Evolutionary conservation across 352 stramenopile genomes (phyloP).

Genomic region (Saprolegnia diclina): DNA sequence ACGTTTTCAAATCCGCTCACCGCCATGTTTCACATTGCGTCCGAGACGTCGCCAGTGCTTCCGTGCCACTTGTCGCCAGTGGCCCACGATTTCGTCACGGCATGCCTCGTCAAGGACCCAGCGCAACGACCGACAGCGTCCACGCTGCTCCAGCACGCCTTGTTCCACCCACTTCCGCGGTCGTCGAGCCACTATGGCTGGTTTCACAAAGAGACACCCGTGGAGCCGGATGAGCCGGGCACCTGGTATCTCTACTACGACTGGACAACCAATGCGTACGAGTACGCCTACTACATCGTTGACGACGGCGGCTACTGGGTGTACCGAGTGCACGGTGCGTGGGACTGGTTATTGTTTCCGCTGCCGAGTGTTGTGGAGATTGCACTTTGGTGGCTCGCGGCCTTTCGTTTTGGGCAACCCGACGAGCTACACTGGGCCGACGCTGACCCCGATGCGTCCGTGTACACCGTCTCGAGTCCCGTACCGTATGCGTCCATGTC

Average conservation of each 20-base stretch:
- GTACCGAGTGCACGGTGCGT: background rate
- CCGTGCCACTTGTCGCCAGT: slow-evolving; percentile 38
- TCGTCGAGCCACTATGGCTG: slow-evolving; percentile 2
- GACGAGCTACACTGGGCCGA: background rate
- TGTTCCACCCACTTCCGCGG: slow-evolving; percentile 38
- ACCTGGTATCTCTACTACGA: slow-evolving; percentile 13
- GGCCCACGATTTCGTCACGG: slow-evolving; percentile 42
- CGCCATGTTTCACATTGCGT: slow-evolving; percentile 81
- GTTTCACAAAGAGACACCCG: slow-evolving; percentile 9
- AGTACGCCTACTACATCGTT: slow-evolving; percentile 8
- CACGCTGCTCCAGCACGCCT: slow-evolving; percentile 83
- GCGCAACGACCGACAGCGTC: slow-evolving; percentile 62
- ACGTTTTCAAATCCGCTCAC: slow-evolving; percentile 72
- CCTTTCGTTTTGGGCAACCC: background rate
- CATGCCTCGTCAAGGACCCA: slow-evolving; percentile 63
- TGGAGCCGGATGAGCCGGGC: background rate
- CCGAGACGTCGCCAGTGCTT: slow-evolving; percentile 41
- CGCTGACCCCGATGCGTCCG: background rate
- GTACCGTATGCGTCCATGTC: background rate
- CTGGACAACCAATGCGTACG: background rate
- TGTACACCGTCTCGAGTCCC: slow-evolving; percentile 1
- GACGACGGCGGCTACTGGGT: slow-evolving; percentile 16
- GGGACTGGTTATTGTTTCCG: background rate
- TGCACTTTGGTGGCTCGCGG: slow-evolving; percentile 12
- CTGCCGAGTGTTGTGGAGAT: background rate